phyloP scores from a whole-genome alignment of 2,329 filamentous ascomycete species.

The Tolypocladium ovalisporum region DNA sequence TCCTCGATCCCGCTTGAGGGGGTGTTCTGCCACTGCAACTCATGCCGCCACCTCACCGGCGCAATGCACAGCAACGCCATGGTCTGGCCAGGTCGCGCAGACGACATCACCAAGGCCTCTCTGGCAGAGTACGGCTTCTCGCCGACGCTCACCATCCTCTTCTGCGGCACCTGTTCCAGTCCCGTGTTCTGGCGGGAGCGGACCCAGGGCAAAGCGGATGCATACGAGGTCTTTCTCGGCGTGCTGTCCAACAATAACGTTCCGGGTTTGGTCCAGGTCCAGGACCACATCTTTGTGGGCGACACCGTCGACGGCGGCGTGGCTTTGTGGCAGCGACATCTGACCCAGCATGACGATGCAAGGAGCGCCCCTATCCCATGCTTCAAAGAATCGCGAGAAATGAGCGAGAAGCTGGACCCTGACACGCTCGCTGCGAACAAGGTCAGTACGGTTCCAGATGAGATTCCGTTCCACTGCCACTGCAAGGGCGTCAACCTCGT shows the following conservation, averaged over 20 bases:
- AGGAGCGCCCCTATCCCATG: not conserved
- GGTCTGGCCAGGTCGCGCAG: slow-evolving; percentile 24
- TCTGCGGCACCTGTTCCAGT: slow-evolving; percentile 30
- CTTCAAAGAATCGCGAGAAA: not conserved
- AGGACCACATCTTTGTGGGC: not conserved
- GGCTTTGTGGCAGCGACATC: not conserved
- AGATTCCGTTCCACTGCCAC: slow-evolving; percentile 29
- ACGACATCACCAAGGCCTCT: slow-evolving; percentile 6
- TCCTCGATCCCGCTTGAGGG: slow-evolving; percentile 29
- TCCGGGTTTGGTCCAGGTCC: not conserved
- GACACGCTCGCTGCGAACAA: not conserved
- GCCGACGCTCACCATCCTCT: slow-evolving; percentile 19
- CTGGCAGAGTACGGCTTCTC: slow-evolving; percentile 22
- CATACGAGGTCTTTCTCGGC: not conserved
- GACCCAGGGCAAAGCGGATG: not conserved
- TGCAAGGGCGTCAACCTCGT: slow-evolving; percentile 34
- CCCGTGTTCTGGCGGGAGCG: slow-evolving; percentile 25
- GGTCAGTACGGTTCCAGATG: not conserved
- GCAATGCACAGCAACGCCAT: slow-evolving; percentile 26
- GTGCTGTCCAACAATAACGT: not conserved
- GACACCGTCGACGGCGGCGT: not conserved
- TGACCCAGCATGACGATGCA: not conserved
- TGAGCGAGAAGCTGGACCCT: not conserved
- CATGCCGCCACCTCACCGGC: slow-evolving; percentile 34
- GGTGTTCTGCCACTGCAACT: slow-evolving; percentile 34